Conservation (phyloP, 148 eudicot species). For the Nepenthes gracilis region DNA sequence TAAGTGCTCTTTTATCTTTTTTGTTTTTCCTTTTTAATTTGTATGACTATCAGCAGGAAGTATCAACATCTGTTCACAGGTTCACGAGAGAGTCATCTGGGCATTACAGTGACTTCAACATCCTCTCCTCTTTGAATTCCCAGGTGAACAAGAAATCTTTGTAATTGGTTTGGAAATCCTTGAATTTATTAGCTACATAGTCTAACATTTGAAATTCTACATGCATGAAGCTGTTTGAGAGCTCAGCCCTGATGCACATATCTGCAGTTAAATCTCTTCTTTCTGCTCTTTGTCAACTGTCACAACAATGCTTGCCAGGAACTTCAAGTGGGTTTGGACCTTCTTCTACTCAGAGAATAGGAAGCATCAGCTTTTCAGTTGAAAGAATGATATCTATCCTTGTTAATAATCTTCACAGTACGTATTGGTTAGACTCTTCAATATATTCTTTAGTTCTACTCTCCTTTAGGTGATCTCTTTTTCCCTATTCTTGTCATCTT, state of each 20-base stretch:
- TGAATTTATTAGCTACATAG: neutral
- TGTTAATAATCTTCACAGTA: slow-evolving; percentile 86
- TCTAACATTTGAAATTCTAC: slow-evolving; percentile 16
- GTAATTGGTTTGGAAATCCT: neutral
- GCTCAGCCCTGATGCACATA: slow-evolving; percentile 82
- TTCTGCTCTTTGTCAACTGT: slow-evolving; percentile 81
- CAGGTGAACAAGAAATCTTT: slow-evolving; percentile 37
- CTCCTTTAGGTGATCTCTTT: neutral
- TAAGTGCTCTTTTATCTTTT: too few relatives aligned
- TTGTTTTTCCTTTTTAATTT: too few relatives aligned
- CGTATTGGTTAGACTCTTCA: slow-evolving; percentile 14
- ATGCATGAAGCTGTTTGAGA: slow-evolving; percentile 71
- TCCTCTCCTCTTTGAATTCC: slow-evolving; percentile 90
- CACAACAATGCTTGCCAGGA: slow-evolving; percentile 70
- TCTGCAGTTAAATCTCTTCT: slow-evolving; percentile 96
- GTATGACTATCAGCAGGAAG: slow-evolving; percentile 40
- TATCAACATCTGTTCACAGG: slow-evolving; percentile 59
- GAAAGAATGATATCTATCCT: slow-evolving; percentile 88
- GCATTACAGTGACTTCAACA: slow-evolving; percentile 75
- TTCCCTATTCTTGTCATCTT: neutral
- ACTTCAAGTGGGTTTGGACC: slow-evolving; percentile 43
- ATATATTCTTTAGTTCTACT: too few relatives aligned
- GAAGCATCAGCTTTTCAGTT: slow-evolving; percentile 56
- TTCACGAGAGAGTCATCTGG: slow-evolving; percentile 85
- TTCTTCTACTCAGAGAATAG: slow-evolving; percentile 48